Evolutionary conservation across 2,329 filamentous ascomycete species (phyloP).

Genomic region (Monilinia polystroma): DNA sequence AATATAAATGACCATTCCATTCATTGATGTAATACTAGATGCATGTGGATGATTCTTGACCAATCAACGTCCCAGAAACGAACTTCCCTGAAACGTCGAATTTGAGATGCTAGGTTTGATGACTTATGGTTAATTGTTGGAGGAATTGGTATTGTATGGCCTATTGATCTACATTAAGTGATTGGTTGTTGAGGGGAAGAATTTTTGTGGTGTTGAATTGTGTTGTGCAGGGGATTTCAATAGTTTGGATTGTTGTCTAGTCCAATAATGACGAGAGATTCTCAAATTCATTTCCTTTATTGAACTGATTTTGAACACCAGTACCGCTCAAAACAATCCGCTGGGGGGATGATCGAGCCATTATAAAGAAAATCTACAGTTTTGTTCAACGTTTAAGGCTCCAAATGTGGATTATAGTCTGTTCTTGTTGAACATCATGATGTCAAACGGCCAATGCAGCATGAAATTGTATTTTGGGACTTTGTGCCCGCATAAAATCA

Average conservation of each 20-base stretch:
- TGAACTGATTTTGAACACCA: background rate
- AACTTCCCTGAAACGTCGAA: no score
- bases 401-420: no score
- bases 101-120: no score
- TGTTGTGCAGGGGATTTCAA: background rate
- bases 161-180: background rate
- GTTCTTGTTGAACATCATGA: no score
- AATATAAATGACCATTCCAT: background rate
- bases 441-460: no score
- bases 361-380: no score
- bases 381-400: no score
- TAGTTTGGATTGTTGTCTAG: background rate
- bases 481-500: background rate
- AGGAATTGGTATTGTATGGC: no score
- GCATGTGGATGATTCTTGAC: background rate
- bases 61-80: constrained; percentile 19
- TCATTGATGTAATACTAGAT: no score
- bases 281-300: background rate
- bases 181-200: no score
- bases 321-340: background rate
- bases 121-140: no score
- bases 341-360: no score
- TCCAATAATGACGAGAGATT: background rate
- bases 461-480: background rate
- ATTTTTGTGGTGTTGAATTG: background rate